Base-by-base conservation (phyloP, 768 basidiomycete genomes). In the Boletales sp. region DNA sequence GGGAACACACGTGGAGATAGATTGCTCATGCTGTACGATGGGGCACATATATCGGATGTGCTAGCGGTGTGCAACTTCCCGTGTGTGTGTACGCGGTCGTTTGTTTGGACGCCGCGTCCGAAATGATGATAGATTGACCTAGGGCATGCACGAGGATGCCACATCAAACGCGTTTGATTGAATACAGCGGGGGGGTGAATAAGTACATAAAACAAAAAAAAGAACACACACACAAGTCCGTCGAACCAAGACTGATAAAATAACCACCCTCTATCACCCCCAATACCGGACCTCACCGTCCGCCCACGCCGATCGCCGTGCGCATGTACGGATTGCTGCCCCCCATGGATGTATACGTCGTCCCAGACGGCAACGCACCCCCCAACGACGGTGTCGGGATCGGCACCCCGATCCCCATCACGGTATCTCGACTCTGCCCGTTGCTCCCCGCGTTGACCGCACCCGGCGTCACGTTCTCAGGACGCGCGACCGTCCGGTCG, bases 281-380 rank as follows among this genome's bases (percentile, higher is more conserved):
- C 1, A 2, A 24, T 14, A 13, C 36, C 14, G 18, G 7, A 21
- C 21, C 42, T 70, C 71, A 80, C 58, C 81, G 72, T 45, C 75
- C 75, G 9, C 76, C 76, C 38, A 82, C 81, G 1, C 68, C 66
- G 47, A 86, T 74, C 53, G 81, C 72, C 38, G 82, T 75, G 52
- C 86, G 79, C 70, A 87, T 73, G 61, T 83, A 87, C 15, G 81
- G 81, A 30, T 82, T 84, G 60, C 78, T 83, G 14, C 68, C 62
- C 8, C 72, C 69, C 75, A 87, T 77, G 5, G 81, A 75, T 18
- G 77, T 80, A 64, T 85, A 87, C 39, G 81, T 73, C 48, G 81
- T 72, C 36, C 77, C 68, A 11, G 77, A 74, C 8, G 76, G 73
- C 43, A 81, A 57, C 36, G 62, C 49, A 62, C 74, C 47, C 51